These are phyloP conservation scores for Cryptococcus wingfieldii DNA, from an alignment of 1,284 basidiomycete species.

Conservation along the genomic window DNA sequence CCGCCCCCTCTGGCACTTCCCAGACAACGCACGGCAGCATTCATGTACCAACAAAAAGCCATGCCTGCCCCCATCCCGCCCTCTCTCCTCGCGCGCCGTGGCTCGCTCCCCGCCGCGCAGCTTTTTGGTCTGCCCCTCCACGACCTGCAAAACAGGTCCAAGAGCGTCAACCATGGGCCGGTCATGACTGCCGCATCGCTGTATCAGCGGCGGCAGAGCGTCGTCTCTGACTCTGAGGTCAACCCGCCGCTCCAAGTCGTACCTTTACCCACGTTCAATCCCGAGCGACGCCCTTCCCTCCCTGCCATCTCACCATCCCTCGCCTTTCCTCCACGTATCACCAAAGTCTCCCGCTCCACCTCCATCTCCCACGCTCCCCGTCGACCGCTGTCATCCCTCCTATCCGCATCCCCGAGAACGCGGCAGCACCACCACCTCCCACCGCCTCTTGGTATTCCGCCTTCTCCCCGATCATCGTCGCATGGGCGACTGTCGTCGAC, in stretches of 20 bases:
- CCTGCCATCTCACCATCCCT: too few relatives aligned
- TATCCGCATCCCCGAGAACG: not conserved
- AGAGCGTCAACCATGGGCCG: constrained; percentile 3
- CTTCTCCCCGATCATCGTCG: constrained; percentile 3
- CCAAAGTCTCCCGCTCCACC: too few relatives aligned
- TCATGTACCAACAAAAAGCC: constrained; percentile 22
- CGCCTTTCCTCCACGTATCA: not conserved
- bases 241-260: not conserved
- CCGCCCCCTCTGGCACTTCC: not conserved
- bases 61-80: constrained; percentile 28
- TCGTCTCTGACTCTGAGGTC: constrained; percentile 8
- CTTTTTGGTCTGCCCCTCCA: constrained; percentile 14
- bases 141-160: constrained; percentile 5
- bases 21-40: constrained; percentile 1
- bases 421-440: not conserved
- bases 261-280: too few relatives aligned
- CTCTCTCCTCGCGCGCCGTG: constrained; percentile 23
- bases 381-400: not conserved
- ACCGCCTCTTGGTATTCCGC: not conserved
- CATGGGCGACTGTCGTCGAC: not conserved
- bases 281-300: too few relatives aligned
- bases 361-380: too few relatives aligned
- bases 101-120: constrained; percentile 16
- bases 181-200: constrained; percentile 12
- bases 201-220: constrained; percentile 15